Conservation (phyloP, 2,329 filamentous ascomycete genomes). For the Ophiostoma piceae region DNA sequence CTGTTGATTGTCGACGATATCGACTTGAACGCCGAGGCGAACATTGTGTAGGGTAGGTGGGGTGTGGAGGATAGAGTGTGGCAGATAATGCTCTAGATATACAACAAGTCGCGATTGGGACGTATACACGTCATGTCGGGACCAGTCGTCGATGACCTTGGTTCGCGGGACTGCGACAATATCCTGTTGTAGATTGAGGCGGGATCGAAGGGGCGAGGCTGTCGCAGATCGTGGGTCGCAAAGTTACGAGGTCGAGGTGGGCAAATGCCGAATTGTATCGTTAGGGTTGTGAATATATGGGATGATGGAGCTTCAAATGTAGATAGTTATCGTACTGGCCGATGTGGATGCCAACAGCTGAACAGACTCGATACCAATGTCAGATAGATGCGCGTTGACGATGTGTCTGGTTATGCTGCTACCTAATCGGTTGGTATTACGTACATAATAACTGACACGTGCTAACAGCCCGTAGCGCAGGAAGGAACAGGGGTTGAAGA, state of each 20-base stretch:
- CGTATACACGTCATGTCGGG: slow-evolving; percentile 9
- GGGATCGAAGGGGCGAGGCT: slow-evolving; percentile 7
- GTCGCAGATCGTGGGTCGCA: not conserved
- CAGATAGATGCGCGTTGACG: not conserved
- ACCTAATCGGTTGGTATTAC: not conserved
- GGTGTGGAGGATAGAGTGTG: not conserved
- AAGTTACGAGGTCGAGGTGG: not conserved
- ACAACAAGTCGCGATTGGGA: not conserved
- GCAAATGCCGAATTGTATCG: not conserved
- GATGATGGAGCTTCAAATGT: not conserved
- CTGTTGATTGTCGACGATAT: slow-evolving; percentile 81
- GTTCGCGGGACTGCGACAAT: not conserved
- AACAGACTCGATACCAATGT: not conserved
- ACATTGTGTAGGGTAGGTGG: slow-evolving; percentile 56
- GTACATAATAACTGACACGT: not conserved
- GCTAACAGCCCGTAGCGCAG: not conserved
- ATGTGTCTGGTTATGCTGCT: slow-evolving; percentile 5
- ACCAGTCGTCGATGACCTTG: not conserved
- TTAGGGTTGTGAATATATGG: not conserved
- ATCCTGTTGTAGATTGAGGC: not conserved
- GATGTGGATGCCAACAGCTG: not conserved
- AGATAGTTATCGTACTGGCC: not conserved
- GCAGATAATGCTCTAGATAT: not conserved
- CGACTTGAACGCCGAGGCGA: slow-evolving; percentile 88
- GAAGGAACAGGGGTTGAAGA: not conserved